Base-by-base conservation (phyloP, 306 rosid genomes). In the Spatholobus suberectus region DNA sequence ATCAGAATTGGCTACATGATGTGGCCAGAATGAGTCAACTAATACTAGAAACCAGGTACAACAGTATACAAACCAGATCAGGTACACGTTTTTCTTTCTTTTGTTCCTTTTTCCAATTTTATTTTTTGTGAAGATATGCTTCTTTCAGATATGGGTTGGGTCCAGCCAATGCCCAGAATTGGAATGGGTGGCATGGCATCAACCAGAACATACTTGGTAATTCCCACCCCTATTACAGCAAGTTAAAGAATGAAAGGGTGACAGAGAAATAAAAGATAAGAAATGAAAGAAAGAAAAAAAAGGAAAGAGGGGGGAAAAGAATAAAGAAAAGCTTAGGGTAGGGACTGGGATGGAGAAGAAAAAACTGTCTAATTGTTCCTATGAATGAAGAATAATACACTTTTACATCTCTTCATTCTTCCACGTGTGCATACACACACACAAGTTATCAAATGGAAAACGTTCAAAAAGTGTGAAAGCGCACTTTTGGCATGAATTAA, bases 1-100 rank as follows among this genome's bases (percentile, higher is more conserved):
- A 62, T 46, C 76, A 79, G 73, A 58, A 80, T 73, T 63, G 72
- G 40, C 54, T 24, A 63, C 70, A 70, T 27, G 71, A 75, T 41
- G 71, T 51, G 10, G 34, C 73, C 32, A 49, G 70, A 35, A 66
- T 38, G 26, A 51, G 38, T 67, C 51, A 40, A 66, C 51, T 70
- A 71, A 5, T 34, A 27, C 2, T 38, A 73, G 24, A 54, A 61
- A 74, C 51, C 79, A 24, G 32, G 37, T 5, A 62, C 44, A 46
- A 32, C n/a, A 34, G 21, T 13, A 26, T 26, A 13, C n/a, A 55
- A 73, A 54, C 14, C 32, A 18, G 59, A 63, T 77, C 46, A 26
- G 35, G 40, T 12, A 51, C 9, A 6, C 24, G 21, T 38, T 73
- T 66, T 26, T 41, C 5, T 27, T 44, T 44, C 23, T n/a, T 52